Percentiles rank a stretch among this genome's conserved stretches.
Evolutionary conservation across 2,329 filamentous ascomycete genomes (phyloP).

Genomic region (Stagonosporopsis chrysanthemi): DNA sequence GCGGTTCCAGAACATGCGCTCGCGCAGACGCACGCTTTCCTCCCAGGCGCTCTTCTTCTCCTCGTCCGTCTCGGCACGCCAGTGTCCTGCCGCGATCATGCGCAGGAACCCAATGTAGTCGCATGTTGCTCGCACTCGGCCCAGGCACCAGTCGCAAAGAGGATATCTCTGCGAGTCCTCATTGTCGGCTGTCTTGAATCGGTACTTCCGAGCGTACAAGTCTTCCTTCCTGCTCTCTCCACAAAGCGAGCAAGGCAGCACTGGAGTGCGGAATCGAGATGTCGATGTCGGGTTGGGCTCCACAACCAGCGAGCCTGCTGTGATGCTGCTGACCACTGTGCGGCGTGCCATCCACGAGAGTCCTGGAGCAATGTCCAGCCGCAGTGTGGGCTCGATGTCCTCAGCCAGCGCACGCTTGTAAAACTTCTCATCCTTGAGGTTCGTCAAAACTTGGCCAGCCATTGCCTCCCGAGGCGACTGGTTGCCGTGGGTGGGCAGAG

Average conservation of each 20-base stretch:
- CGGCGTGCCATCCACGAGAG: constrained; percentile 93
- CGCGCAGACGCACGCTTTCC: constrained; percentile 85
- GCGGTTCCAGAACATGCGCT: constrained; percentile 97
- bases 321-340: constrained; percentile 81
- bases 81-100: constrained; percentile 91
- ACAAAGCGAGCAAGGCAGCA: constrained; percentile 83
- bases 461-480: constrained; percentile 46
- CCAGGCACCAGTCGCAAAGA: constrained; percentile 86
- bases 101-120: constrained; percentile 92
- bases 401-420: constrained; percentile 89
- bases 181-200: constrained; percentile 87
- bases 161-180: constrained; percentile 89
- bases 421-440: constrained; percentile 89
- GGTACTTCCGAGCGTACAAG: constrained; percentile 77
- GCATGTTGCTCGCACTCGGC: constrained; percentile 83
- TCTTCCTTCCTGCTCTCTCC: constrained; percentile 79
- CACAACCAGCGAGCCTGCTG: constrained; percentile 84
- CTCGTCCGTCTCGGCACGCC: constrained; percentile 82
- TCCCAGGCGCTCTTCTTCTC: constrained; percentile 93
- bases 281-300: constrained; percentile 69
- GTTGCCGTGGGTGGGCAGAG: constrained; percentile 44
- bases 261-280: constrained; percentile 62
- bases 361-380: constrained; percentile 86
- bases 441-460: constrained; percentile 55
- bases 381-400: constrained; percentile 92